Evolutionary conservation across 2,329 filamentous ascomycete genomes (phyloP), one percentile per base, ranked within the genome.

Genomic region (Blastomyces silverae): DNA sequence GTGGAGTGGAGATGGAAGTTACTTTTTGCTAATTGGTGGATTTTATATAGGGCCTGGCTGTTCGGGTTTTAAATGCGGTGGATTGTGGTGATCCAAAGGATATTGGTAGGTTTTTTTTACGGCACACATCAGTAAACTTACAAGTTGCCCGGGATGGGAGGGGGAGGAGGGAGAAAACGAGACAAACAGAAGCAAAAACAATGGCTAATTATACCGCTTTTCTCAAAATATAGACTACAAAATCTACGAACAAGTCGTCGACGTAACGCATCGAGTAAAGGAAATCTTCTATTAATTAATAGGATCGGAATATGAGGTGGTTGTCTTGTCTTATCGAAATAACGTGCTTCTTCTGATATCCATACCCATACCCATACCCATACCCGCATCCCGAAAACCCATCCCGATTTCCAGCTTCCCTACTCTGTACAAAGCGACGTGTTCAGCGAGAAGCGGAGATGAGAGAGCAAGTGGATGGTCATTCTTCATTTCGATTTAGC

Each of bases 191-290:
- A 37, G 17, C 2, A 37, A 15, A 42, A 0, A n/a, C 20, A 34
- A 61, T 15, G 4, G 59, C 28, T 61, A 61, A 50, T 15, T 3
- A 7, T 25, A 31, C 8, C 20, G 17, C 17, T 57, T 57, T 8
- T 22, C 28, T 13, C 34, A 4, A 13, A 57, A 50, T 61, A 10
- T 69, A 93, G 92, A 97, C 78, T 90, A 89, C 76, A 83, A 82
- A 63, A 83, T 91, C 44, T 89, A 87, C 66, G 87, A 90, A 65
- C 85, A 88, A 0, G 89, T 97, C 2, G 92, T 96, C 20, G 90
- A 97, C 65, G 88, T 87, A 46, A 94, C 91, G 44, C 92, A 97
- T 78, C 84, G 87, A 61, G 86, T 91, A 74, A 90, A 89, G 73
- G 81, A 86, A 67, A 88, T 97, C 62, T 97, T 97, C 74, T 92